Percentiles rank a stretch among this genome's conserved stretches.
Evolutionary conservation across 306 rosid genomes (phyloP).

Genomic region (Rubus parviflorus): DNA sequence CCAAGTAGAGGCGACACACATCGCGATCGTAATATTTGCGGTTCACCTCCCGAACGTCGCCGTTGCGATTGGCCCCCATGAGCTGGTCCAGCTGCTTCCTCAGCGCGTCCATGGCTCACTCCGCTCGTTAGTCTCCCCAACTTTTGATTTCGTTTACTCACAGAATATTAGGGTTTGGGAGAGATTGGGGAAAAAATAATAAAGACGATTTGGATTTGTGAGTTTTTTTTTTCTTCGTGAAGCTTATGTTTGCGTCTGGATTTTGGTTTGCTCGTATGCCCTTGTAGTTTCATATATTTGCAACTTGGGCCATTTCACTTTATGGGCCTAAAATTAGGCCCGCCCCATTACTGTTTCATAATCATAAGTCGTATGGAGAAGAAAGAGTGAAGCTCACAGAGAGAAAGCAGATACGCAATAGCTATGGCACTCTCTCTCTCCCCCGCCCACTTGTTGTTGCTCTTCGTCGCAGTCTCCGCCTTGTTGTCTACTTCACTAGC

Average conservation of each 20-base stretch:
- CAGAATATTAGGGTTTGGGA: constrained; percentile 26
- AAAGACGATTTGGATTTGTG: not conserved
- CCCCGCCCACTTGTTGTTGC: not conserved
- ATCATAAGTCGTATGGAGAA: not conserved
- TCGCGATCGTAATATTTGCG: constrained; percentile 98
- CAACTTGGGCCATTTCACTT: too few relatives aligned
- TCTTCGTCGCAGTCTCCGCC: constrained; percentile 35
- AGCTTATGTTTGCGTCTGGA: too few relatives aligned
- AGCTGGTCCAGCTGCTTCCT: constrained; percentile 97
- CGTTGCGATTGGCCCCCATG: constrained; percentile 99
- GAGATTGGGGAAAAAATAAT: not conserved
- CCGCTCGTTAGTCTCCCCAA: too few relatives aligned
- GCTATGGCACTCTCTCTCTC: constrained; percentile 26
- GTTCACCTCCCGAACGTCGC: constrained; percentile 94
- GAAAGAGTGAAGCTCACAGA: not conserved
- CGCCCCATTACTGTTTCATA: not conserved
- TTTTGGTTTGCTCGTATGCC: constrained; percentile 5
- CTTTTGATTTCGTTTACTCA: not conserved
- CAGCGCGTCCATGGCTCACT: constrained; percentile 88
- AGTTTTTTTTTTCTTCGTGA: not conserved
- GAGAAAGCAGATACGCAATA: not conserved
- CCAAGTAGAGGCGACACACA: constrained; percentile 91
- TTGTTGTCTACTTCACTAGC: constrained; percentile 36
- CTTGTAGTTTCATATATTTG: not conserved
- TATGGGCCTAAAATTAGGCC: not conserved